Evolutionary conservation across 2,329 filamentous ascomycete genomes (phyloP), one percentile per base, ranked within the genome.

Genomic region (Dactylonectria macrodidyma): DNA sequence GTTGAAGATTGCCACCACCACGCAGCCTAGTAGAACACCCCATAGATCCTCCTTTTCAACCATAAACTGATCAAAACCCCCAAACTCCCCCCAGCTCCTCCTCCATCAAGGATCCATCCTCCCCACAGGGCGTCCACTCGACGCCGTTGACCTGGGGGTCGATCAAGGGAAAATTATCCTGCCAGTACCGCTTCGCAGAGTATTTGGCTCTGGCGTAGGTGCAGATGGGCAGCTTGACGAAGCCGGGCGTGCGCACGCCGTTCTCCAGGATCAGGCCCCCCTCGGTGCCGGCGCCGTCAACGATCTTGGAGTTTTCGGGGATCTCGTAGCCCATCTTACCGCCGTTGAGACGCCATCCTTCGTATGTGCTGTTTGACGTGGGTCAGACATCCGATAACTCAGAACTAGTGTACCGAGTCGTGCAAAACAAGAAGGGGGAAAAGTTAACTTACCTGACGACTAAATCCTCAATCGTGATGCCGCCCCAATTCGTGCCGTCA

Each of bases 221-320:
- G 24, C 55, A 58, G 16, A 58, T 41, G 9, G 55, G 55, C 44
- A 58, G 24, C 6, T 19, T 41, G 19, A 48, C 24, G n/a, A 47
- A 58, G 24, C 55, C 41, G 8, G 55, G 55, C n/a, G 55, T 58
- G 38, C 55, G 55, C 8, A 58, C 38, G 26, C 44, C 55, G 24
- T 30, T 41, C 12, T 46, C 55, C 9, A 41, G 16, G 19, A 58
- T 34, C 5, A 41, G 12, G 24, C 44, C 30, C 14, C 38, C 55
- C 9, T 46, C 55, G 26, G 38, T 41, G 12, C 36, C 24, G 11
- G 41, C n/a, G 12, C 38, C 38, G n/a, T 58, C 26, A 14, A 48
- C 19, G n/a, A 51, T 24, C 19, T 51, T 24, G 22, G 48, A 51
- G 48, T 26, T 33, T 8, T 24, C 38, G 5, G 38, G n/a, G 55